Evolutionary conservation across 441 rosid species (phyloP).

Genomic region (Populus hybrid): DNA sequence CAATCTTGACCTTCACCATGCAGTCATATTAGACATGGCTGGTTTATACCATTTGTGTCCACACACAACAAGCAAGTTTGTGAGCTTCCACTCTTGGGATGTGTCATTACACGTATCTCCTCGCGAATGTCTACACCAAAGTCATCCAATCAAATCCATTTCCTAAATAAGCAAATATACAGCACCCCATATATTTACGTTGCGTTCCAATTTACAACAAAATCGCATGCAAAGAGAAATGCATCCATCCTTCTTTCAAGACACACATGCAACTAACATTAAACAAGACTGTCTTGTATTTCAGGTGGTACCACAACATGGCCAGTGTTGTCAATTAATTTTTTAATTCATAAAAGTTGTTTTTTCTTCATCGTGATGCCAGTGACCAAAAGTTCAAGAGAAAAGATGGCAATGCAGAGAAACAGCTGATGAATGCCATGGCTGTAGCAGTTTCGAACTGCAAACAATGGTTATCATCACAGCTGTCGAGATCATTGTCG

Average conservation of each 20-base stretch:
- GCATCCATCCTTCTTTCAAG: conserved; percentile 7
- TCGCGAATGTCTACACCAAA: conserved; percentile 1
- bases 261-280: conserved; percentile 9
- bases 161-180: conserved; percentile 7
- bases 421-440: conserved; percentile 79
- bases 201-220: conserved; percentile 22
- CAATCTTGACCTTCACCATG: too few species aligned
- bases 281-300: conserved; percentile 6
- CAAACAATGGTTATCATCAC: conserved; percentile 50
- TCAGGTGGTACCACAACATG: conserved; percentile 9
- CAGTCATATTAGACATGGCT: too few species aligned
- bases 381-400: conserved; percentile 70
- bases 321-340: not conserved
- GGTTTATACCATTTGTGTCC: too few species aligned
- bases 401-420: conserved; percentile 63
- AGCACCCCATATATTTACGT: conserved; percentile 11
- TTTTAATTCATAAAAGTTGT: too few species aligned
- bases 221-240: conserved; percentile 11
- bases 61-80: too few species aligned
- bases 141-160: conserved; percentile 10
- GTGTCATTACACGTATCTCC: not conserved
- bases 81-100: not conserved
- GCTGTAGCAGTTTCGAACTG: conserved; percentile 75
- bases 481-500: conserved; percentile 58
- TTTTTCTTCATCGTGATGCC: conserved; percentile 47